Conservation (phyloP, 2,329 filamentous ascomycete species). For the Lomentospora prolificans region DNA sequence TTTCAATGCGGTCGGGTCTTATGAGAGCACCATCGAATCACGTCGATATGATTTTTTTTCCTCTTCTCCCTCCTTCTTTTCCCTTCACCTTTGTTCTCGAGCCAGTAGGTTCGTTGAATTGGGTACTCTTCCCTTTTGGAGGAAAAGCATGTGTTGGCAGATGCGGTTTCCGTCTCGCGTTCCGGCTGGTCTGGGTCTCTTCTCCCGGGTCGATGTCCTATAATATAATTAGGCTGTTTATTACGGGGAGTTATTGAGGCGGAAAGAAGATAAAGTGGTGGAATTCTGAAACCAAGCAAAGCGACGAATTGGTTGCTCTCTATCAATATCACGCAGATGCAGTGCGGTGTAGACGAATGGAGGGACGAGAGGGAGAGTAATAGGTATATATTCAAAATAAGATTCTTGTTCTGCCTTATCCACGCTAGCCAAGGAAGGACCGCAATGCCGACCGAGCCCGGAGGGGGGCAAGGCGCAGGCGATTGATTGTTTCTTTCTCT, state of each 20-base stretch:
- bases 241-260: slow-evolving; percentile 2
- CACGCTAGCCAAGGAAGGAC: neutral
- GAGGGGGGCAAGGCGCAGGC: neutral
- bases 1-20: neutral
- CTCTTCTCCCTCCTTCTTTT: neutral
- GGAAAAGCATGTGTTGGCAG: neutral
- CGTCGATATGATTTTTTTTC: neutral
- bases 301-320: neutral
- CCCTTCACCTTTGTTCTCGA: neutral
- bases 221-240: slow-evolving; percentile 10
- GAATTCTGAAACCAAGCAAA: neutral
- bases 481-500: neutral
- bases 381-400: neutral
- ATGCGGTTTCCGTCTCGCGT: neutral
- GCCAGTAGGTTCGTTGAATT: too few relatives aligned
- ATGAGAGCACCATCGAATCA: neutral
- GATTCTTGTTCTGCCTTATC: neutral
- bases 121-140: neutral
- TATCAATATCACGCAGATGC: slow-evolving; percentile 5
- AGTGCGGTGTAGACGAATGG: neutral
- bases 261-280: neutral
- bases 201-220: slow-evolving; percentile 4
- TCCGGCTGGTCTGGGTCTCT: neutral
- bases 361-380: neutral
- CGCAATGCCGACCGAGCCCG: neutral